These are phyloP conservation scores for Ustilago trichophora DNA, from an alignment of 1,284 basidiomycete species.

Conservation along the genomic window DNA sequence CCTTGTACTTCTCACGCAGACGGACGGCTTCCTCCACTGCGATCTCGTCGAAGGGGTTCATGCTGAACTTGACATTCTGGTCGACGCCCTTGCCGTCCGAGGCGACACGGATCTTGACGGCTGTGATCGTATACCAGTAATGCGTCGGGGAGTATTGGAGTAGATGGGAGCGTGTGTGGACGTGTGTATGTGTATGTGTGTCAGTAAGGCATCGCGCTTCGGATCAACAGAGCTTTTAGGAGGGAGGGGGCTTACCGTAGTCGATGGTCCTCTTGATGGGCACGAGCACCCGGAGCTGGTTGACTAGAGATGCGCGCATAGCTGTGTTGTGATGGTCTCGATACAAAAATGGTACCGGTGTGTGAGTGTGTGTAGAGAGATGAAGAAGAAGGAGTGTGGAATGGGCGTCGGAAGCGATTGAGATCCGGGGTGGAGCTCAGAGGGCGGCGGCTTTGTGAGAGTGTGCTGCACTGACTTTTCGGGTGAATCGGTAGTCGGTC, in stretches of 20 bases:
- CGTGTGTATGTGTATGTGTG: no score
- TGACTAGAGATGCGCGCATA: constrained; percentile 63
- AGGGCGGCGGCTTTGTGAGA: neutral
- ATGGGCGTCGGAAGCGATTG: neutral
- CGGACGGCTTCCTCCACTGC: constrained; percentile 98
- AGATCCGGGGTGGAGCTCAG: constrained; percentile 9
- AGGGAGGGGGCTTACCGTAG: constrained; percentile 49
- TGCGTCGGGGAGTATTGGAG: no score
- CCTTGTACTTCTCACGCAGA: constrained; percentile 80
- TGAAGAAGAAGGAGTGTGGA: constrained; percentile 1
- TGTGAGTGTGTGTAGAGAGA: constrained; percentile 1
- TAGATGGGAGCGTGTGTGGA: no score
- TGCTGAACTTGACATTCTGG: constrained; percentile 65
- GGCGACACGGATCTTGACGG: constrained; percentile 66
- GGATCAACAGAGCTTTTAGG: no score
- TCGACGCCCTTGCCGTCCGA: constrained; percentile 66
- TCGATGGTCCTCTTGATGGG: constrained; percentile 67
- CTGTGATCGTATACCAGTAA: constrained; percentile 16
- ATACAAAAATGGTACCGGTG: neutral
- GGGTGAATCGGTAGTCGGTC: constrained; percentile 41
- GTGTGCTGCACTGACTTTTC: constrained; percentile 9
- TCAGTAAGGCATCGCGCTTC: no score
- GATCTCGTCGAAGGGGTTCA: constrained; percentile 70
- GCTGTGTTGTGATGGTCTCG: constrained; percentile 1
- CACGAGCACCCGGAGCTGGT: constrained; percentile 63